phyloP scores from a whole-genome alignment of 2,329 filamentous ascomycete species.

The Colletotrichum cuscutae region DNA sequence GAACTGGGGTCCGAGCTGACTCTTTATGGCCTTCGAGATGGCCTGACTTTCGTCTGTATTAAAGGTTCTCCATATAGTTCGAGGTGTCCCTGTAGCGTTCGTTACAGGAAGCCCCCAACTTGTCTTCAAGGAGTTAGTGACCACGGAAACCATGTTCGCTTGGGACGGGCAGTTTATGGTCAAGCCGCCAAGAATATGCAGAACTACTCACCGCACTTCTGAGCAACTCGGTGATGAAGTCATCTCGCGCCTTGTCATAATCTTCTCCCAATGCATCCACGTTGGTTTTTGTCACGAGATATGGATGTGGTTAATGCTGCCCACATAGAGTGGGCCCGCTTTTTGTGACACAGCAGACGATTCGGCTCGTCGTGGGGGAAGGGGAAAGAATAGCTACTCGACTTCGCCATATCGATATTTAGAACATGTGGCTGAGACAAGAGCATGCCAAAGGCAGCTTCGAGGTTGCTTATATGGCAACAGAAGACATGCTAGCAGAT shows the following conservation, averaged over 20 bases:
- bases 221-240: background rate
- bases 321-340: too few species aligned
- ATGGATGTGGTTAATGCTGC: too few species aligned
- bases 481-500: too few species aligned
- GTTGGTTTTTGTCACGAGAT: too few species aligned
- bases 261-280: background rate
- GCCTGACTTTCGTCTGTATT: background rate
- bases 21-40: background rate
- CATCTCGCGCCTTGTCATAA: background rate
- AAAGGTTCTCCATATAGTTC: background rate
- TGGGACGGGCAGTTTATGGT: background rate
- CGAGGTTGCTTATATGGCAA: too few species aligned
- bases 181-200: too few species aligned
- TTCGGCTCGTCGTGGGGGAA: too few species aligned
- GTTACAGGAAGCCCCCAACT: background rate
- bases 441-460: too few species aligned
- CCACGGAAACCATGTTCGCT: background rate
- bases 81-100: background rate
- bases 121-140: background rate
- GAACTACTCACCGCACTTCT: background rate
- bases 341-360: too few species aligned
- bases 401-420: too few species aligned
- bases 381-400: too few species aligned
- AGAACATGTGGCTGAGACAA: too few species aligned
- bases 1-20: background rate